Conservation (phyloP, 768 basidiomycete species). For the Lentinula guzmanii region DNA sequence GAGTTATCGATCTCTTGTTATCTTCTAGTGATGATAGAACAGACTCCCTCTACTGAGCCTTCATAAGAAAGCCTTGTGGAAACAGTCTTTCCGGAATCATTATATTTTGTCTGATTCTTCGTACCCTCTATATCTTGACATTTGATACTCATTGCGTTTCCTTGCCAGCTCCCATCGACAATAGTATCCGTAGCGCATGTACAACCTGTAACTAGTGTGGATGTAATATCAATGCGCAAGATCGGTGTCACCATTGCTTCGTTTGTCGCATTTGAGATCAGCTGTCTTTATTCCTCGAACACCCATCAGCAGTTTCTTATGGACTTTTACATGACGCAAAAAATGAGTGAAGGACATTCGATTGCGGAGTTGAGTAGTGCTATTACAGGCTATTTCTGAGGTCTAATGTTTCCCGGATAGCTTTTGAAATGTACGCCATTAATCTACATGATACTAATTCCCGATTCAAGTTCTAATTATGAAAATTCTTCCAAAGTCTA, state of each 20-base stretch:
- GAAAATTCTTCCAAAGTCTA: not conserved
- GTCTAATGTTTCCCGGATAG: too few species aligned
- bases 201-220: not conserved
- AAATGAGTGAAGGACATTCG: too few species aligned
- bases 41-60: slow-evolving; percentile 92
- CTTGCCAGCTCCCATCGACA: not conserved
- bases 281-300: too few species aligned
- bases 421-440: too few species aligned
- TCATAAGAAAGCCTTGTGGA: slow-evolving; percentile 51
- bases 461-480: too few species aligned
- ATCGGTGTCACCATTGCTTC: too few species aligned
- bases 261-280: too few species aligned
- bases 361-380: too few species aligned
- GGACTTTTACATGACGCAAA: too few species aligned
- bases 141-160: not conserved
- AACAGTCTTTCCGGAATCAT: slow-evolving; percentile 83
- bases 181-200: not conserved
- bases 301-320: too few species aligned
- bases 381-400: too few species aligned
- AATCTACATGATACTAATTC: not conserved
- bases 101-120: slow-evolving; percentile 30
- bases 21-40: slow-evolving; percentile 62
- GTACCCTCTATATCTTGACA: not conserved
- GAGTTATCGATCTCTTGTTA: slow-evolving; percentile 7
- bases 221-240: not conserved